Evolutionary conservation across 495 filamentous ascomycete genomes (phyloP).

Genomic region (Talaromyces proteolyticus): DNA sequence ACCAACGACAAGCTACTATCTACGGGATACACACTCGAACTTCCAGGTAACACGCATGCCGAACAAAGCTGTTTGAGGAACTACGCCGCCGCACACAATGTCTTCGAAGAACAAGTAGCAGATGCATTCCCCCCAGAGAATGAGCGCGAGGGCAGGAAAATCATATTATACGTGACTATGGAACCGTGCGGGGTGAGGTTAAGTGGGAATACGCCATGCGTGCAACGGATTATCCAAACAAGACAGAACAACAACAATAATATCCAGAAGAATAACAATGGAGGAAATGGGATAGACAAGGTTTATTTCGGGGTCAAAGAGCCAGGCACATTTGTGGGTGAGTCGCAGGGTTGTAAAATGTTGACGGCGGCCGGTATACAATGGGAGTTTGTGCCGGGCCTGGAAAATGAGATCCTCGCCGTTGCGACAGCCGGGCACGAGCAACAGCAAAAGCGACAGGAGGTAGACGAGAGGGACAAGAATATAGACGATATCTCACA

Average conservation of each 20-base stretch:
- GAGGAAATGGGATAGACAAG: slow-evolving; percentile 52
- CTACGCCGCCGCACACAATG: slow-evolving; percentile 43
- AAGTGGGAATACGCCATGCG: slow-evolving; percentile 77
- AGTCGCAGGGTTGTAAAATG: slow-evolving; percentile 66
- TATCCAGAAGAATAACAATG: slow-evolving; percentile 9
- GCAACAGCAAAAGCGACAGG: slow-evolving; percentile 23
- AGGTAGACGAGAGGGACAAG: slow-evolving; percentile 21
- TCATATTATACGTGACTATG: slow-evolving; percentile 85
- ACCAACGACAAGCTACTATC: slow-evolving; percentile 58
- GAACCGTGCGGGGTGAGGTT: slow-evolving; percentile 83
- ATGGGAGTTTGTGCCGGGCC: slow-evolving; percentile 63
- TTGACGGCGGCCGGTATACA: slow-evolving; percentile 70
- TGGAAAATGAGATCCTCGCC: slow-evolving; percentile 74
- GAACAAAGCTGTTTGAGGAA: slow-evolving; percentile 90
- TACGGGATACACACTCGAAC: slow-evolving; percentile 87
- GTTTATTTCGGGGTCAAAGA: slow-evolving; percentile 88
- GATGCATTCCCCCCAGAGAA: slow-evolving; percentile 44
- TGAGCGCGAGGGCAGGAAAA: slow-evolving; percentile 23
- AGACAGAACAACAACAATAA: slow-evolving; percentile 8
- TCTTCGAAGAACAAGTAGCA: slow-evolving; percentile 43
- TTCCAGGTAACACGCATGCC: slow-evolving; percentile 89
- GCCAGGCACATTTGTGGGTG: slow-evolving; percentile 79
- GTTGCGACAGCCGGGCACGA: slow-evolving; percentile 80
- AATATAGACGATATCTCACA: slow-evolving; percentile 29
- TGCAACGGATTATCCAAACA: slow-evolving; percentile 68